Base-by-base conservation (phyloP, 495 filamentous ascomycete species). In the Lasiosphaeria ovina region DNA sequence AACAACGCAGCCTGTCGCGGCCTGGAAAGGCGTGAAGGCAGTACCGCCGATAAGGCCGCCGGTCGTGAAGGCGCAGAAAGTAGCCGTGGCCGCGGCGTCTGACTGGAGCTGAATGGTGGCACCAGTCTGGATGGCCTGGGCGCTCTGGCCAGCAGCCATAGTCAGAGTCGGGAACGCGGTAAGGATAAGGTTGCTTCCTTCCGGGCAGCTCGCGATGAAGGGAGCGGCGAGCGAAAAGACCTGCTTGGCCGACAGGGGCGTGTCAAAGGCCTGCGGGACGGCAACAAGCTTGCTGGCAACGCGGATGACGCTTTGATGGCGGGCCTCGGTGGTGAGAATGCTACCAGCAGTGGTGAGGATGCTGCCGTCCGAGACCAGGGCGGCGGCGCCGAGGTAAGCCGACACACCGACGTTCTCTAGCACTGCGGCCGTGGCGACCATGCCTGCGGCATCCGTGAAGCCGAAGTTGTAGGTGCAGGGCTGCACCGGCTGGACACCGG, bases 191-290 rank as follows among this genome's bases (percentile, higher is more conserved):
- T 81, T 80, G 65, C 76, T 79, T 54, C 81, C 84, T 14, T 69
- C 69, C 7, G 85, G 85, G 76, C 85, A 88, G 45, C 76, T 79
- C 51, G 64, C 58, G 72, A 88, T 87, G 77, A 88, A 88, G 36
- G 78, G 76, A n/a, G 83, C 80, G 57, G 84, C 85, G 53, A 87
- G 76, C 12, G 85, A 85, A 72, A 87, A 87, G 67, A 88, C 77
- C 51, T 79, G 77, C 60, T 79, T 77, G 60, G 81, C 77, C 52
- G 79, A 77, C 9, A 88, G 77, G 10, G 85, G 74, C 5, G 78
- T 79, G 71, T 87, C 85, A 63, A 87, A 86, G 40, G 84, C 82
- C 61, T 78, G 79, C 6, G 85, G 83, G 4, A 85, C 76, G 50
- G 84, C 77, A 55, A 77, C 62, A 55, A 74, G 69, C 40, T 68